Percentiles rank a stretch among this genome's conserved stretches.
phyloP scores from a whole-genome alignment of 306 rosid species.

The Lupinus albus region DNA sequence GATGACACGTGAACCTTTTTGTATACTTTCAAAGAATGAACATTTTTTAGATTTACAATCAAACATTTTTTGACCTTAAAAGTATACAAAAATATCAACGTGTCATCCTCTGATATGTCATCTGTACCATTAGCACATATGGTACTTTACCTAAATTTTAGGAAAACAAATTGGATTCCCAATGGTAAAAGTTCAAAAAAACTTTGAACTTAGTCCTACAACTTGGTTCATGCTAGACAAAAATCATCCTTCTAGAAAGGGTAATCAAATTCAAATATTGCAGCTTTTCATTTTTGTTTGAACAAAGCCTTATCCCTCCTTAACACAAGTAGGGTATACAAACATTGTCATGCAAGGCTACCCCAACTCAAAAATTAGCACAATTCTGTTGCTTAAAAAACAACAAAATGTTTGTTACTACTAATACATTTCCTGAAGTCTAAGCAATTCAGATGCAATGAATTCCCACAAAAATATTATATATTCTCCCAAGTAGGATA shows the following conservation, averaged over 20 bases:
- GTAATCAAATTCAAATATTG: neutral
- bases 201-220: neutral
- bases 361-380: neutral
- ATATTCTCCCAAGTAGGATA: neutral
- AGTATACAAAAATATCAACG: too few species aligned
- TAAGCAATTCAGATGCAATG: slow-evolving; percentile 29
- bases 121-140: too few species aligned
- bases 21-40: too few species aligned
- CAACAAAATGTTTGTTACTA: slow-evolving; percentile 13
- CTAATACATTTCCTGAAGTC: slow-evolving; percentile 18
- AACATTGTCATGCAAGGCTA: slow-evolving; percentile 3
- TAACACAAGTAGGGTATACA: slow-evolving; percentile 8
- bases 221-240: neutral
- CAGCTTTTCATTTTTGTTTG: neutral
- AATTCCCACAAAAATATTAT: slow-evolving; percentile 37
- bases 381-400: slow-evolving; percentile 31
- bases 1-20: too few species aligned
- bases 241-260: neutral
- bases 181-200: too few species aligned
- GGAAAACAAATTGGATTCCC: too few species aligned
- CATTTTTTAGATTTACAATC: too few species aligned
- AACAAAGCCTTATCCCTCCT: slow-evolving; percentile 16
- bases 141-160: too few species aligned
- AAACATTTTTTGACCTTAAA: too few species aligned
- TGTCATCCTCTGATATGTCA: too few species aligned